These are phyloP conservation scores for Lyophyllum atratum DNA, from an alignment of 768 basidiomycete species.

Conservation along the genomic window DNA sequence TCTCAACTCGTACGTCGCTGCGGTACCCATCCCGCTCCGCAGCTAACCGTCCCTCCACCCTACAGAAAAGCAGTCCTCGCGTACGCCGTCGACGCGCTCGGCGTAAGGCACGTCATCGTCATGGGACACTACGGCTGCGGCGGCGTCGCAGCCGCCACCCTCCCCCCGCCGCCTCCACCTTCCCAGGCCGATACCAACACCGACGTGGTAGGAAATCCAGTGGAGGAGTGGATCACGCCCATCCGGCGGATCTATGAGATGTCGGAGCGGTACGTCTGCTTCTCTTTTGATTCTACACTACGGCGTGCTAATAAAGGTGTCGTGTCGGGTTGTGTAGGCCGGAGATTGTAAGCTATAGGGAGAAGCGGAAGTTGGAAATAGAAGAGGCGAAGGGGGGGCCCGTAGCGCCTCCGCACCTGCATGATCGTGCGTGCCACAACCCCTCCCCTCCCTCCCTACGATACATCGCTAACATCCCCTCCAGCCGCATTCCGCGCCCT, in stretches of 20 bases:
- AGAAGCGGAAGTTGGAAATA: slow-evolving; percentile 26
- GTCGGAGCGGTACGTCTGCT: slow-evolving; percentile 30
- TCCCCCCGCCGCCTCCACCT: neutral
- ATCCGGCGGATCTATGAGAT: slow-evolving; percentile 38
- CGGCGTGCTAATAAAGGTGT: neutral
- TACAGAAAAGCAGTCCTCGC: slow-evolving; percentile 35
- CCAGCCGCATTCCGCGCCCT: slow-evolving; percentile 43
- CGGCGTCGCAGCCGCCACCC: slow-evolving; percentile 37
- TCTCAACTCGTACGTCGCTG: slow-evolving; percentile 32
- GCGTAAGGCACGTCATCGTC: slow-evolving; percentile 41
- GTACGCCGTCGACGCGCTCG: slow-evolving; percentile 37
- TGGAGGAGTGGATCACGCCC: slow-evolving; percentile 42
- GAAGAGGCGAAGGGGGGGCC: slow-evolving; percentile 19
- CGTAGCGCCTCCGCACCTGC: slow-evolving; percentile 30
- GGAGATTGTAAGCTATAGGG: slow-evolving; percentile 37
- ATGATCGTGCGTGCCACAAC: slow-evolving; percentile 16
- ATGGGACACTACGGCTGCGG: slow-evolving; percentile 49
- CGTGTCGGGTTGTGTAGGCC: slow-evolving; percentile 15
- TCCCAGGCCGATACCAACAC: neutral
- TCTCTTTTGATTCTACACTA: neutral
- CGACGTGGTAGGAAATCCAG: slow-evolving; percentile 24
- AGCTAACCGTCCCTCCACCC: neutral
- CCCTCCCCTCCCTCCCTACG: neutral
- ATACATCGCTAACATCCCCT: neutral
- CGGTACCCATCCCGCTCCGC: neutral